phyloP scores from a whole-genome alignment of 805 yeast genomes.

The Zygosaccharomyces kombuchaensis region DNA sequence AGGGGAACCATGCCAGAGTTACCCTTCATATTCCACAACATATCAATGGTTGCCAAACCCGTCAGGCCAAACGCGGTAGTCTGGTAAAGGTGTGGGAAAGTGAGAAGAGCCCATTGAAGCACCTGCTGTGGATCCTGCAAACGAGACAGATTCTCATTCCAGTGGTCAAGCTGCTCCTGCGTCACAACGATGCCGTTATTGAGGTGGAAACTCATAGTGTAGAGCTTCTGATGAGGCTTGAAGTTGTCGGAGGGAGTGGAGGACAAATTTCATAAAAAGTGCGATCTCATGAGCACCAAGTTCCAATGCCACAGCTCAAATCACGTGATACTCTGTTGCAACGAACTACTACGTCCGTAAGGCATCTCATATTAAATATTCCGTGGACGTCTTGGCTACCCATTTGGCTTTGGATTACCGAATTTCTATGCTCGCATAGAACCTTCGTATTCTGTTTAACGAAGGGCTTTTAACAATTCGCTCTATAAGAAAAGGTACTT shows the following conservation, averaged over 20 bases:
- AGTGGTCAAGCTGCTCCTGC: conserved; percentile 54
- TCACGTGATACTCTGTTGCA: not conserved
- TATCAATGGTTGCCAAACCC: conserved; percentile 83
- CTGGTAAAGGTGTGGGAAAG: conserved; percentile 79
- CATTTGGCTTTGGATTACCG: no score
- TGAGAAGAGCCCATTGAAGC: conserved; percentile 74
- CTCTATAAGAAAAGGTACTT: not conserved
- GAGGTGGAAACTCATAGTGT: conserved; percentile 17
- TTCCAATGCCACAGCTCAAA: conserved; percentile 1
- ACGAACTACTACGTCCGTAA: not conserved
- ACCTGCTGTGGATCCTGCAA: conserved; percentile 62
- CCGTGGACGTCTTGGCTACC: no score
- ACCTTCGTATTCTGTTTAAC: not conserved
- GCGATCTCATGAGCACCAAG: not conserved
- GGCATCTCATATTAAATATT: not conserved
- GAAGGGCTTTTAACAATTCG: not conserved
- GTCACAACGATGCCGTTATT: conserved; percentile 38
- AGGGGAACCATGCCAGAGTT: conserved; percentile 46
- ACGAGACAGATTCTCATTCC: conserved; percentile 57
- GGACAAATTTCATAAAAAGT: not conserved
- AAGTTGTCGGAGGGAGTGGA: not conserved
- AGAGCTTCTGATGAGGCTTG: not conserved
- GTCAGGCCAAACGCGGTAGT: conserved; percentile 95
- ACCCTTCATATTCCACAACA: conserved; percentile 52
- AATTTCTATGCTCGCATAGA: no score